phyloP scores from a whole-genome alignment of 768 basidiomycete genomes.

The Mycena polygramma region DNA sequence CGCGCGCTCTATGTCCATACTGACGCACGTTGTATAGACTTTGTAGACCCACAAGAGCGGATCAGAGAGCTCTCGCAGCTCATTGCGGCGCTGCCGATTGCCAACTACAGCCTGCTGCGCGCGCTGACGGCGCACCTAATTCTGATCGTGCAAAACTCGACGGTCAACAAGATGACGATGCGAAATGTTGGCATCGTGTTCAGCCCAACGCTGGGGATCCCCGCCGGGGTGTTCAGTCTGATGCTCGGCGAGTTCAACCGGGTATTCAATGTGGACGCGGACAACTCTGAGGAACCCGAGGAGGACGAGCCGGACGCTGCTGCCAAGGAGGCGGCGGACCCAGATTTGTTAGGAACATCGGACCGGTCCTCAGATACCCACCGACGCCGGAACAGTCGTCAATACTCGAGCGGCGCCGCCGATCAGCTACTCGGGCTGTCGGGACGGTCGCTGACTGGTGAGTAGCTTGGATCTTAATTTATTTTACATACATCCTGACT shows the following conservation, averaged over 20 bases:
- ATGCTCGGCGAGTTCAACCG: conserved; percentile 95
- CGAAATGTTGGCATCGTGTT: conserved; percentile 99
- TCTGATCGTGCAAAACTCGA: conserved; percentile 91
- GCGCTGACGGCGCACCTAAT: conserved; percentile 96
- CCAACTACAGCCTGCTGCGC: conserved; percentile 94
- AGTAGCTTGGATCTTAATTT: conserved; percentile 46
- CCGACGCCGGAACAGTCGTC: conserved; percentile 81
- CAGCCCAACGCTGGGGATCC: conserved; percentile 96
- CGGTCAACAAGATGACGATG: conserved; percentile 98
- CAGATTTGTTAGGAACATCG: conserved; percentile 35
- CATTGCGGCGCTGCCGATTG: conserved; percentile 88
- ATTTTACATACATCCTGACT: conserved; percentile 35
- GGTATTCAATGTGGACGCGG: conserved; percentile 85
- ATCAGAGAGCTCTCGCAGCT: conserved; percentile 89
- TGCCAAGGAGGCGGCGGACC: conserved; percentile 35
- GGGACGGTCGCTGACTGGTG: conserved; percentile 78
- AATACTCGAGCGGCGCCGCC: conserved; percentile 86
- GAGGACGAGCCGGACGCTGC: conserved; percentile 21
- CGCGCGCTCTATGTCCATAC: conserved; percentile 29
- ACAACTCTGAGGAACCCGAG: conserved; percentile 45
- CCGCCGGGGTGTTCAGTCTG: conserved; percentile 96
- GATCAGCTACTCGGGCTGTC: conserved; percentile 85
- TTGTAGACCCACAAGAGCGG: conserved; percentile 89
- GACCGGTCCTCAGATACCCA: conserved; percentile 50
- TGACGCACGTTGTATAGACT: conserved; percentile 65